Conservation (phyloP, 225 moss, liverwort and hornwort genomes). For the Polytrichum formosum region DNA sequence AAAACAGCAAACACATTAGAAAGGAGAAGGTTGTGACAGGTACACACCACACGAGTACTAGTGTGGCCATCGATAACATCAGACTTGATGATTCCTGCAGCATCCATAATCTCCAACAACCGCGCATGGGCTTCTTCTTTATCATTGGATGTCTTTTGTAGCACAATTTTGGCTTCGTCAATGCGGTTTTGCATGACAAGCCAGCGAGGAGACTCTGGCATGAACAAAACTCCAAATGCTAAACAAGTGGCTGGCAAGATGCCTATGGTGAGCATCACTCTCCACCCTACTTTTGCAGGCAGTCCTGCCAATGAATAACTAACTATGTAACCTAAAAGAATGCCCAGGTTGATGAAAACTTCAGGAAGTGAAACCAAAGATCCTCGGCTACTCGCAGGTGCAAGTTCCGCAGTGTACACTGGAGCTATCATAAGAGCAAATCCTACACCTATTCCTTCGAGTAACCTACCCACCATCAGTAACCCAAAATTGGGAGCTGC, state of each 20-base stretch:
- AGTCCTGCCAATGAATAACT: constrained; percentile 77
- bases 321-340: constrained; percentile 70
- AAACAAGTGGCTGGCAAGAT: constrained; percentile 62
- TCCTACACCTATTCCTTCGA: constrained; percentile 94
- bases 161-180: constrained; percentile 72
- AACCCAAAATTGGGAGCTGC: constrained; percentile 66
- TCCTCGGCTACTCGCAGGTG: constrained; percentile 81
- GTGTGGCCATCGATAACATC: constrained; percentile 22
- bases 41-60: constrained; percentile 22
- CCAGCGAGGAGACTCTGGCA: constrained; percentile 99
- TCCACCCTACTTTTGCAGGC: constrained; percentile 59
- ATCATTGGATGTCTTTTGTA: constrained; percentile 67
- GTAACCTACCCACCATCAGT: constrained; percentile 73
- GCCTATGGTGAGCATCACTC: constrained; percentile 86
- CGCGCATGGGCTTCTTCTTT: constrained; percentile 72
- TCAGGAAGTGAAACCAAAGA: constrained; percentile 83
- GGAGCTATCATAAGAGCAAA: constrained; percentile 97
- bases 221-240: constrained; percentile 59
- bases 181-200: constrained; percentile 87
- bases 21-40: background rate
- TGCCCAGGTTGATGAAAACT: constrained; percentile 88
- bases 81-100: constrained; percentile 51
- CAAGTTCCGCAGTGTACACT: constrained; percentile 89
- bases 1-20: background rate
- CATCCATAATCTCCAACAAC: constrained; percentile 77